Evolutionary conservation across 768 basidiomycete genomes (phyloP).

Genomic region (Ramaria sp.): DNA sequence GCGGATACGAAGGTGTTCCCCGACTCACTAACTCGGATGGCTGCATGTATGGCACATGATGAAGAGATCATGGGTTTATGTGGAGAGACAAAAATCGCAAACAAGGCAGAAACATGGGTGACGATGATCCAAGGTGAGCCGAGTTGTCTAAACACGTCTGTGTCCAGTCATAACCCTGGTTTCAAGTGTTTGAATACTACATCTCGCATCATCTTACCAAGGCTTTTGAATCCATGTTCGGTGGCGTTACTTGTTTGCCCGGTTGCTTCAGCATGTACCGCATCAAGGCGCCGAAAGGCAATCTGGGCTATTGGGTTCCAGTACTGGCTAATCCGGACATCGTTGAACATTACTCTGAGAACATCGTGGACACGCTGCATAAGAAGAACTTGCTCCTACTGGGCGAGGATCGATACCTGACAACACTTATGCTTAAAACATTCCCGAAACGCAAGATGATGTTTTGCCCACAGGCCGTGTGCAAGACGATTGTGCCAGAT

Average conservation of each 20-base stretch:
- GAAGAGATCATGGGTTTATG: conserved; percentile 98
- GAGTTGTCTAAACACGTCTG: background rate
- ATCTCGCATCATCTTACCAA: conserved; percentile 99
- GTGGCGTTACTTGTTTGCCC: conserved; percentile 97
- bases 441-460: conserved; percentile 99
- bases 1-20: conserved; percentile 99
- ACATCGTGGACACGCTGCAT: conserved; percentile 97
- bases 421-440: conserved; percentile 94
- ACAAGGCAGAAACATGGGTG: conserved; percentile 97
- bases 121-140: conserved; percentile 97
- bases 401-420: conserved; percentile 98
- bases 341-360: conserved; percentile 97
- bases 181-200: conserved; percentile 95
- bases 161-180: background rate
- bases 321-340: conserved; percentile 98
- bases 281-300: conserved; percentile 98
- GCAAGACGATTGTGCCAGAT: conserved; percentile 97
- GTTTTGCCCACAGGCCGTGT: conserved; percentile 97
- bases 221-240: conserved; percentile 99
- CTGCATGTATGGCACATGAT: conserved; percentile 92
- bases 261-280: conserved; percentile 99
- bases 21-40: conserved; percentile 93
- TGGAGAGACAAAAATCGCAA: conserved; percentile 99
- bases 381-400: conserved; percentile 97
- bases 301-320: conserved; percentile 94